Conservation (phyloP, 2,329 filamentous ascomycete species). For the Penicillium glabrum region DNA sequence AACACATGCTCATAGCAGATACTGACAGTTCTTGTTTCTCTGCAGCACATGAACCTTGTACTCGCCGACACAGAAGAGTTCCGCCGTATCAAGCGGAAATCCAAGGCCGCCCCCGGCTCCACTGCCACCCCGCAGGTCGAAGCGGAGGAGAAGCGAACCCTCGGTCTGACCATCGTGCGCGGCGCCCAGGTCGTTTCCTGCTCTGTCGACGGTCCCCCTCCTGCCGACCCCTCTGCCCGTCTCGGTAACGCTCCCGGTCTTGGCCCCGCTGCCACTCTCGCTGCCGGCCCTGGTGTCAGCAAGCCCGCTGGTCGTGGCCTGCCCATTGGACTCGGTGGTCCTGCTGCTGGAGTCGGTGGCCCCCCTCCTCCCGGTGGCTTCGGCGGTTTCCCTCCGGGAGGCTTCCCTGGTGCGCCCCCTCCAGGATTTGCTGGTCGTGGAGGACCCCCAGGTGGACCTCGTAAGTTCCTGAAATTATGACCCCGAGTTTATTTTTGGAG, state of each 20-base stretch:
- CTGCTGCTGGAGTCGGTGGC: constrained; percentile 82
- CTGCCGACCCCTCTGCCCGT: constrained; percentile 86
- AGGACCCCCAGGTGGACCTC: constrained; percentile 51
- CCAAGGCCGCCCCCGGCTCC: constrained; percentile 63
- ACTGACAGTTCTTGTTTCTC: constrained; percentile 3
- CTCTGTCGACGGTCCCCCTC: constrained; percentile 92
- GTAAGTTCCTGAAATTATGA: constrained; percentile 44
- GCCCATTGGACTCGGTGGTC: constrained; percentile 81
- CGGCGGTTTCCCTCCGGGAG: constrained; percentile 52
- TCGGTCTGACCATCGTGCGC: constrained; percentile 90
- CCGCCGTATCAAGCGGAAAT: constrained; percentile 83
- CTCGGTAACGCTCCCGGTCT: constrained; percentile 72
- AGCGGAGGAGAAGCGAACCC: constrained; percentile 94
- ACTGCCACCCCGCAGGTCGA: constrained; percentile 69
- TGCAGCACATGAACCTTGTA: constrained; percentile 97
- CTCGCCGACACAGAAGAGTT: constrained; percentile 99
- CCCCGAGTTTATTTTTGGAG: neutral
- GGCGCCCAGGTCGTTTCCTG: constrained; percentile 93
- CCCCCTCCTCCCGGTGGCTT: constrained; percentile 65
- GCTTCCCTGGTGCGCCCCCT: constrained; percentile 53
- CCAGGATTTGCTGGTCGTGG: constrained; percentile 53
- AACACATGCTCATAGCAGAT: constrained; percentile 5
- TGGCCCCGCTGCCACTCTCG: constrained; percentile 63
- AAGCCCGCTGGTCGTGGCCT: constrained; percentile 85
- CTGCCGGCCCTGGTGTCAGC: constrained; percentile 83